Evolutionary conservation across 2,329 filamentous ascomycete species (phyloP), one percentile per base, ranked within the genome.

Genomic region (Didymella lethalis): DNA sequence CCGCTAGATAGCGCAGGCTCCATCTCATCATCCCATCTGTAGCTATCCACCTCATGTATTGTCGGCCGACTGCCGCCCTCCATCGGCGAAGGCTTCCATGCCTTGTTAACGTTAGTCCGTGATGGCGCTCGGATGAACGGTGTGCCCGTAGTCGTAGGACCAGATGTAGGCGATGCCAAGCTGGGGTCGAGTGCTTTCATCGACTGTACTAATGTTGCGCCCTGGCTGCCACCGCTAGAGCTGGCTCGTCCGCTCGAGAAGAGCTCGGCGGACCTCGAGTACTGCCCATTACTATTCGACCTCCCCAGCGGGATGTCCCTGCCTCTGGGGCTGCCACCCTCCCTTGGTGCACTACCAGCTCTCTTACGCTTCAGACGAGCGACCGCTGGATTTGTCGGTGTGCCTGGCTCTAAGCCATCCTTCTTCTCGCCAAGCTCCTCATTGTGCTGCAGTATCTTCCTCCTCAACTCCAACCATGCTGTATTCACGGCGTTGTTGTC

Each of bases 401-500:
- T 73, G 18, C 70, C 60, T 16, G 60, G 29, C 49, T 52, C 63
- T 56, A 44, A 45, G 45, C 26, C 58, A 11, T 53, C 57, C 31
- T 66, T 62, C 61, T 77, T 78, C 64, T 78, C 75, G 2, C 74
- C 71, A 14, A 72, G 57, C 56, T 77, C 75, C 61, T 78, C 75
- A 49, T 74, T 74, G 54, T 75, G 82, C 80, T 62, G 78, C 72
- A 60, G 79, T 72, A 75, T 84, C 80, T 62, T 81, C 74, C 57
- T 82, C 75, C 31, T 82, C 16, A 95, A 81, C 16, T 82, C 79
- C 43, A 88, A 78, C 91, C 93, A 97, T 34, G 91, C 87, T 63
- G 87, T 86, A 73, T 96, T 92, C 12, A 97, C 81, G 2, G 89
- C 87, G 65, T 88, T 86, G 65, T 94, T 96, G 78, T 97, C 93